Conservation (phyloP, 2,329 filamentous ascomycete genomes). For the Xylariaceae sp. region DNA sequence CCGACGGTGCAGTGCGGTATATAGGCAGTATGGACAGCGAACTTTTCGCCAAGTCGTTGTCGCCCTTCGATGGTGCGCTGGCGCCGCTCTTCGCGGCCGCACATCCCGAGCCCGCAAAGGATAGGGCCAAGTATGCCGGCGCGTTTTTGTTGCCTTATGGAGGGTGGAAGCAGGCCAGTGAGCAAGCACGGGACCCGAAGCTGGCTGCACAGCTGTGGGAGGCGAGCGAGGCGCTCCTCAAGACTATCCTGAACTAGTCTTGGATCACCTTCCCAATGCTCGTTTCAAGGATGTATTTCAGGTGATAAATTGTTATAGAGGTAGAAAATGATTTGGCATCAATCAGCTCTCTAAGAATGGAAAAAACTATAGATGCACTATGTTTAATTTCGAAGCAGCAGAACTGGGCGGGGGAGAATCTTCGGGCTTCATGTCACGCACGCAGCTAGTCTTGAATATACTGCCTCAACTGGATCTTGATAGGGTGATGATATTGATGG, state of each 20-base stretch:
- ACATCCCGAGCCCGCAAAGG: not conserved
- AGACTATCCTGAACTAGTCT: not conserved
- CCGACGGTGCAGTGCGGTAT: not conserved
- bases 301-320: no score
- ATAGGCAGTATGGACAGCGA: not conserved
- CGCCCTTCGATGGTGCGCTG: not conserved
- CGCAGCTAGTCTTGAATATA: no score
- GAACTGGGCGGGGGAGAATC: no score
- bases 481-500: no score
- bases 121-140: constrained; percentile 3
- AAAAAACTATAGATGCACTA: no score
- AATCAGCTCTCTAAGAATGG: no score
- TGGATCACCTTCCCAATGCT: no score
- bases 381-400: no score
- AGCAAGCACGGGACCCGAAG: not conserved
- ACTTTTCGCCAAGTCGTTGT: not conserved
- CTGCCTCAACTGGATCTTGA: no score
- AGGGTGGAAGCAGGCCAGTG: not conserved
- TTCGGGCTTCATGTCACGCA: no score
- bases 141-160: constrained; percentile 8
- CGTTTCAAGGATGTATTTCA: no score
- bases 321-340: no score
- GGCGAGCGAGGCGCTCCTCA: not conserved
- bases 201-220: constrained; percentile 2
- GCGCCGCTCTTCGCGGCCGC: not conserved